Base-by-base conservation (phyloP, 2,329 filamentous ascomycete genomes). In the Trichoderma citrinoviride region DNA sequence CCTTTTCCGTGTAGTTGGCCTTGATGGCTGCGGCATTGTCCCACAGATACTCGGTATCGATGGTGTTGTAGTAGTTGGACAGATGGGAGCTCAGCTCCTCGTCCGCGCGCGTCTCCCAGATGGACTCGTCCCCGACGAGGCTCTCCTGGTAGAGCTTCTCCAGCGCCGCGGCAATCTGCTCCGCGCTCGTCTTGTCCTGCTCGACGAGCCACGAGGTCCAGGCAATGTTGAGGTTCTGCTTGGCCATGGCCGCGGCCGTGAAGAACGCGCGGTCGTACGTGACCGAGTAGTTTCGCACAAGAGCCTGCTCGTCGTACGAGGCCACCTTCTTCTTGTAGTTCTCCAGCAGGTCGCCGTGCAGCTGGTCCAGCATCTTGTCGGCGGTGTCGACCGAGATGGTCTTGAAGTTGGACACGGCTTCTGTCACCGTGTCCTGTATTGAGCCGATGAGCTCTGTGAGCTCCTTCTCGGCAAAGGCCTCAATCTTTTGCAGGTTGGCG, bases 21-120 rank as follows among this genome's bases (percentile, higher is more conserved):
- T 62, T 62, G 17, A 62, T 62, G 25, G 49, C 41, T 12, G 37
- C 50, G 25, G 60, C 25, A 25, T 62, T 62, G 23, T 62, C 60
- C 60, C 60, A 62, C 8, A 62, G 60, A 50, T 62, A 62, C 37
- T 53, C 47, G 6, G 60, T 62, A 27, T 62, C 60, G n/a, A 62
- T 62, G 60, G 49, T 62, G 60, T 62, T 62, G 25, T 62, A 43
- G 40, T 62, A 62, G 10, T 62, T 40, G 3, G 49, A 33, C 4
- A 62, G 40, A 25, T 62, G 60, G 25, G 60, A 62, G 49, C 49
- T 54, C 49, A 33, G 60, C 60, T 54, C 60, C 40, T 62, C 60
- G 19, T 53, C 60, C 5, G 60, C 60, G n/a, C 23, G 37, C 19
- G 60, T 62, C 49, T 62, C 60, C 60, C 60, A 62, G 29, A 62